Conservation (phyloP, 306 rosid species). For the Luffa acutangula region DNA sequence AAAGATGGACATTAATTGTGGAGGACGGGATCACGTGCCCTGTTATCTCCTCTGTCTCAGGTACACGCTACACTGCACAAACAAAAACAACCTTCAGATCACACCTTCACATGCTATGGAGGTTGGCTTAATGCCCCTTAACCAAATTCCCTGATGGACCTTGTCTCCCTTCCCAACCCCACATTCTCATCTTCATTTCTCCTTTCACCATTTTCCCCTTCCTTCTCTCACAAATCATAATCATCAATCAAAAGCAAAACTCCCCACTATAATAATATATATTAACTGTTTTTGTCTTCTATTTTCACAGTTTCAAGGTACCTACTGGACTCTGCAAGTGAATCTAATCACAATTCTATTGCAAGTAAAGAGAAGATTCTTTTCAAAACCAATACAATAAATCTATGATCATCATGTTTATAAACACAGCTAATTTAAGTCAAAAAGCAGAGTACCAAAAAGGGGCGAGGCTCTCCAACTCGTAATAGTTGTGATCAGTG, state of each 20-base stretch:
- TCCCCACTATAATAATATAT: not conserved
- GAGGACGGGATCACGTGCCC: not conserved
- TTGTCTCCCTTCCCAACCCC: slow-evolving; percentile 5
- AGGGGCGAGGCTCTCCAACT: not conserved
- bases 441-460: not conserved
- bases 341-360: not conserved
- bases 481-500: not conserved
- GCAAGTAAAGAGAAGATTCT: not conserved
- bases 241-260: not conserved
- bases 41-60: slow-evolving; percentile 7
- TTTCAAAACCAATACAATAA: not conserved
- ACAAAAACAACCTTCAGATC: slow-evolving; percentile 13
- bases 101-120: slow-evolving; percentile 1
- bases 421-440: not conserved
- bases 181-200: not conserved
- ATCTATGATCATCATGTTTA: not conserved
- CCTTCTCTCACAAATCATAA: not conserved
- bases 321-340: not conserved
- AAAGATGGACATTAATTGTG: slow-evolving; percentile 3
- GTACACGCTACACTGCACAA: slow-evolving; percentile 2
- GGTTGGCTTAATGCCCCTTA: not conserved
- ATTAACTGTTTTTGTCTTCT: not conserved
- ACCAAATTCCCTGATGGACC: not conserved
- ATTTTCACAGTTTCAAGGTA: not conserved
- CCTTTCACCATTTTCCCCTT: not conserved